A percentile compares a stretch with the other conserved stretches of the same genome.
phyloP scores from a whole-genome alignment of 495 filamentous ascomycete species.

The Penicillium pulvis region DNA sequence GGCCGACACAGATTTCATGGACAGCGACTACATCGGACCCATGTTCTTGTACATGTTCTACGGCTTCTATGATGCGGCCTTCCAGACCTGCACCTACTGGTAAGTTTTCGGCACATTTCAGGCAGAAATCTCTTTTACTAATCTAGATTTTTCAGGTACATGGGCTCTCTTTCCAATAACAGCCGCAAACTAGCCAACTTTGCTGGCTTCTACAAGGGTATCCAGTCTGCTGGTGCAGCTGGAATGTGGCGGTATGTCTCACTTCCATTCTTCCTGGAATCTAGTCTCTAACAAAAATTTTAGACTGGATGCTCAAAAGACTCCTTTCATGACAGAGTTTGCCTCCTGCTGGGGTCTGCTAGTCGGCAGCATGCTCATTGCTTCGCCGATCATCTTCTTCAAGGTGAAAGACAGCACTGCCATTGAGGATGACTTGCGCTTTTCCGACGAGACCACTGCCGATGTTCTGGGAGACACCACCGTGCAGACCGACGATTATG shows the following conservation, averaged over 20 bases:
- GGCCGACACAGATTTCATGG: constrained; percentile 62
- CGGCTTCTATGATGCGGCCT: constrained; percentile 85
- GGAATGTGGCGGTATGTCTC: constrained; percentile 69
- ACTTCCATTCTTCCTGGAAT: constrained; percentile 1
- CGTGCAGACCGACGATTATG: constrained; percentile 14
- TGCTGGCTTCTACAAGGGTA: constrained; percentile 94
- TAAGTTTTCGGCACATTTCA: constrained; percentile 40
- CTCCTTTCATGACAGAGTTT: constrained; percentile 66
- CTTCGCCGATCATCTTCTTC: constrained; percentile 76
- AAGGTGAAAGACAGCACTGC: constrained; percentile 74
- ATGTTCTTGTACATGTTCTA: constrained; percentile 96
- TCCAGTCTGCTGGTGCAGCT: constrained; percentile 92
- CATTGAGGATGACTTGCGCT: constrained; percentile 77
- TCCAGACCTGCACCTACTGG: constrained; percentile 89
- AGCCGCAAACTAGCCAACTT: constrained; percentile 90
- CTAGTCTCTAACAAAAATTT: constrained; percentile 14
- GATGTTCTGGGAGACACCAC: constrained; percentile 34
- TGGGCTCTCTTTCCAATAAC: constrained; percentile 91
- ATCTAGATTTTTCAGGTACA: constrained; percentile 59
- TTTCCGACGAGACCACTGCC: constrained; percentile 72
- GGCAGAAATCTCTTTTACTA: neutral
- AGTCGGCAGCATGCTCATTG: constrained; percentile 68
- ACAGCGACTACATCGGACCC: constrained; percentile 70
- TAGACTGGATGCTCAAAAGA: constrained; percentile 62
- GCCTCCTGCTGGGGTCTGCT: constrained; percentile 71